Percentiles rank a stretch among this genome's conserved stretches.
These are phyloP conservation scores for Metarhizium sp. DNA, from an alignment of 2,329 filamentous ascomycete species.

Conservation along the genomic window DNA sequence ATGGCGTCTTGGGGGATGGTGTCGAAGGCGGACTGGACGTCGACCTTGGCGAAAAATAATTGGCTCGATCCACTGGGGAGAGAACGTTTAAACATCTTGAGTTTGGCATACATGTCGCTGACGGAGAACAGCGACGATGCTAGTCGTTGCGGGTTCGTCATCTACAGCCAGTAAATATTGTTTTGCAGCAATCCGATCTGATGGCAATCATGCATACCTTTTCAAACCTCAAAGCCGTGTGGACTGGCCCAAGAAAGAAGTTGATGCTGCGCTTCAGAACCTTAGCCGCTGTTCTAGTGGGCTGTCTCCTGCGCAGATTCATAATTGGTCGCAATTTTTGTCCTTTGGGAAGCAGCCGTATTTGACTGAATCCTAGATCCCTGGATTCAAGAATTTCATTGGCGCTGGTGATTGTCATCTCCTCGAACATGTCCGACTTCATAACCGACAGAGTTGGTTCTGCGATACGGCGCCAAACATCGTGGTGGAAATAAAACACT, in stretches of 20 bases:
- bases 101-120: conserved; percentile 64
- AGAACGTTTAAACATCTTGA: conserved; percentile 61
- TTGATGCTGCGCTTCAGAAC: conserved; percentile 34
- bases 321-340: conserved; percentile 72
- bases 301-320: conserved; percentile 63
- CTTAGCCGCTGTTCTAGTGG: conserved; percentile 56
- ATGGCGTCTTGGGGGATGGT: conserved; percentile 80
- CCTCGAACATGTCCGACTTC: conserved; percentile 68
- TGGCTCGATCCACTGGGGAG: conserved; percentile 20
- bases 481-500: conserved; percentile 90
- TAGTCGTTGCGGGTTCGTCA: conserved; percentile 47
- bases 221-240: conserved; percentile 70
- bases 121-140: conserved; percentile 76
- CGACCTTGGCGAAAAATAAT: conserved; percentile 85
- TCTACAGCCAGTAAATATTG: conserved; percentile 12
- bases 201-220: conserved; percentile 39
- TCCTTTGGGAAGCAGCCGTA: conserved; percentile 77
- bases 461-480: conserved; percentile 72
- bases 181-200: not conserved
- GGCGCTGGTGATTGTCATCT: conserved; percentile 52
- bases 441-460: conserved; percentile 62
- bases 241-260: conserved; percentile 57
- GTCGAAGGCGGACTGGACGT: conserved; percentile 89
- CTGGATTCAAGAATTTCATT: conserved; percentile 49
- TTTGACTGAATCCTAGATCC: conserved; percentile 63